These are phyloP conservation scores for Lagenaria siceraria DNA, from an alignment of 306 rosid genomes.

Conservation along the genomic window DNA sequence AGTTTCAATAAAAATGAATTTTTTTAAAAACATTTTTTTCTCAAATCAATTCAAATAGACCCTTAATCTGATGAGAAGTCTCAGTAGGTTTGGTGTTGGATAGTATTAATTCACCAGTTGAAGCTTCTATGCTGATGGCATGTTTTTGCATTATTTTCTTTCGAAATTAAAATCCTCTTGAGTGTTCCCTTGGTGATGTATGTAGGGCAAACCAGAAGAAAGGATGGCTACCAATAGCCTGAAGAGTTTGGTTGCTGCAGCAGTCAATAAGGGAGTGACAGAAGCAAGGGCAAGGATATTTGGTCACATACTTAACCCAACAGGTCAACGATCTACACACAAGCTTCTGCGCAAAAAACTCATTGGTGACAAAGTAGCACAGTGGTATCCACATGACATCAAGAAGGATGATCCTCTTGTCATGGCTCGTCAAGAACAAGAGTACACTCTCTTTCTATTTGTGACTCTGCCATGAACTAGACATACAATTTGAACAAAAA, in stretches of 20 bases:
- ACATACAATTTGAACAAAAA: background rate
- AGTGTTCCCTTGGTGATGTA: background rate
- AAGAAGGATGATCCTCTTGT: conserved; percentile 59
- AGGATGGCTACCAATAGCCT: conserved; percentile 49
- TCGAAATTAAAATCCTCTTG: background rate
- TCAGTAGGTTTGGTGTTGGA: background rate
- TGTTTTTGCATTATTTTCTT: background rate
- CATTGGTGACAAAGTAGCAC: conserved; percentile 65
- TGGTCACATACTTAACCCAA: conserved; percentile 63
- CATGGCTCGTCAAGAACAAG: conserved; percentile 66
- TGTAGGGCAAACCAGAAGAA: background rate
- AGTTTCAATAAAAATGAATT: too few species aligned
- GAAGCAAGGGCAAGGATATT: conserved; percentile 76
- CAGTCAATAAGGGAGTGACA: conserved; percentile 34
- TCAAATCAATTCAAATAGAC: too few species aligned
- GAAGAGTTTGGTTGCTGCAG: conserved; percentile 41
- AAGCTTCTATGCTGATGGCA: background rate
- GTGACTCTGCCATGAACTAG: background rate
- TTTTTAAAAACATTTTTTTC: too few species aligned
- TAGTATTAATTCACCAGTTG: background rate
- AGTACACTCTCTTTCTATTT: conserved; percentile 28
- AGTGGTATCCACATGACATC: conserved; percentile 84
- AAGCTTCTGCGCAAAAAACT: conserved; percentile 74
- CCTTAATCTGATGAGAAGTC: background rate
- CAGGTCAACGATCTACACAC: conserved; percentile 55